A percentile compares a stretch with the other conserved stretches of the same genome.
These are phyloP conservation scores for Candida namnaoensis DNA, from an alignment of 805 yeast species.

Conservation along the genomic window DNA sequence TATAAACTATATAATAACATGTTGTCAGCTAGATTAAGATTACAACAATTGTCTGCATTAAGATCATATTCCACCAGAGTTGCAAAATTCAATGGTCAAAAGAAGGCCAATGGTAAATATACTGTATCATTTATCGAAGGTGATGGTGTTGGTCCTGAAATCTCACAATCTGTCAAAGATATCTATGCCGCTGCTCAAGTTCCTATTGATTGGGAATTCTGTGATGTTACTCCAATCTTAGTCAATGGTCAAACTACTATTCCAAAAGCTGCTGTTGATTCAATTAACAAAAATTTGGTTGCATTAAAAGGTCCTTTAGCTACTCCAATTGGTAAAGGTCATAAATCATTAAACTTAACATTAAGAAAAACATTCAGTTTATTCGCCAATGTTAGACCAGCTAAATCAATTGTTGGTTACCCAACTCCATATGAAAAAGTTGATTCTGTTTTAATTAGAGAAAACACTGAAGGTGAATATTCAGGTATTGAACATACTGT, in stretches of 20 bases:
- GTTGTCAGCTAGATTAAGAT: slow-evolving; percentile 91
- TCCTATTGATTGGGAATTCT: slow-evolving; percentile 96
- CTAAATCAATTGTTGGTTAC: slow-evolving; percentile 88
- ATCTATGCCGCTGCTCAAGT: slow-evolving; percentile 91
- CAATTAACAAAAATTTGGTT: slow-evolving; percentile 86
- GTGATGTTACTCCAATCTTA: slow-evolving; percentile 90
- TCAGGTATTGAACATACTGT: slow-evolving; percentile 98
- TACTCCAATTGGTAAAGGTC: slow-evolving; percentile 98
- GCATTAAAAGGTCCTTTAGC: slow-evolving; percentile 98
- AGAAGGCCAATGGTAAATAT: slow-evolving; percentile 73
- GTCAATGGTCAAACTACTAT: slow-evolving; percentile 90
- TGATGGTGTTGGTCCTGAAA: slow-evolving; percentile 97
- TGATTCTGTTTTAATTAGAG: slow-evolving; percentile 94
- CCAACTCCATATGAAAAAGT: slow-evolving; percentile 76
- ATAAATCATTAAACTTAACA: slow-evolving; percentile 93
- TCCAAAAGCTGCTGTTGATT: slow-evolving; percentile 86
- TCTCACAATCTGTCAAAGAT: slow-evolving; percentile 87
- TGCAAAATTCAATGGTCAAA: slow-evolving; percentile 59
- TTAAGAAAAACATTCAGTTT: slow-evolving; percentile 94
- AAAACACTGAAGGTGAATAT: slow-evolving; percentile 99
- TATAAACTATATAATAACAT: slow-evolving; percentile 18
- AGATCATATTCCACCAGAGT: slow-evolving; percentile 34
- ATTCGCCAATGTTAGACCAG: slow-evolving; percentile 96
- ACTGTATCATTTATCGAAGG: slow-evolving; percentile 96
- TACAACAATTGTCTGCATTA: slow-evolving; percentile 37